Evolutionary conservation across 768 basidiomycete genomes (phyloP).

Genomic region (Lyophyllum semitale): DNA sequence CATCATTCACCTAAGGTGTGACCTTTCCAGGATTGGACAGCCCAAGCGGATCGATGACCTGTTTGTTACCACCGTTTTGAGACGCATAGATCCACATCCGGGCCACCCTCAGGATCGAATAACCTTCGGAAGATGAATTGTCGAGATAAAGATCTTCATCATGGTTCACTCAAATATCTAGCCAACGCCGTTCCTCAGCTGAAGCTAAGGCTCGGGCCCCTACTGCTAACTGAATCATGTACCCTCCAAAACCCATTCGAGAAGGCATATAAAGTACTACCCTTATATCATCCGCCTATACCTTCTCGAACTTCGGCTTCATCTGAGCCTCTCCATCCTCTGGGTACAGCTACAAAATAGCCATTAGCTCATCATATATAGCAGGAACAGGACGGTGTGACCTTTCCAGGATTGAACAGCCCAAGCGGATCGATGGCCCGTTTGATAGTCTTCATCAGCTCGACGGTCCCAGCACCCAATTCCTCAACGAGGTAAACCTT

Average conservation of each 20-base stretch:
- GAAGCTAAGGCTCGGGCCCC: too few relatives aligned
- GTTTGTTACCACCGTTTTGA: conserved; percentile 63
- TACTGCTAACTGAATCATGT: too few relatives aligned
- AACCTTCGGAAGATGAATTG: too few relatives aligned
- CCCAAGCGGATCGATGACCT: conserved; percentile 68
- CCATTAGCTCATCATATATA: neutral
- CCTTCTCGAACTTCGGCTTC: neutral
- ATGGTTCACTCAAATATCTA: too few relatives aligned
- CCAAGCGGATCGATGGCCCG: conserved; percentile 69
- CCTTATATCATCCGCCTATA: too few relatives aligned
- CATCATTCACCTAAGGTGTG: neutral
- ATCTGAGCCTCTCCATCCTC: conserved; percentile 11
- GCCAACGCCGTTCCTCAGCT: too few relatives aligned
- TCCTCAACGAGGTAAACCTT: conserved; percentile 79
- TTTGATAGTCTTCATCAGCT: conserved; percentile 84
- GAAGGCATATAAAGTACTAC: too few relatives aligned
- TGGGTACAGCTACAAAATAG: conserved; percentile 17
- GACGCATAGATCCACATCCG: neutral
- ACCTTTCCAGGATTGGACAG: conserved; percentile 89
- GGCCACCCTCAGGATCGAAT: too few relatives aligned
- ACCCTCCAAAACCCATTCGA: too few relatives aligned
- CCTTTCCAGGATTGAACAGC: conserved; percentile 87
- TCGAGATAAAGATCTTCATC: too few relatives aligned
- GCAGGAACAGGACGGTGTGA: conserved; percentile 17
- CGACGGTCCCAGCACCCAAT: conserved; percentile 80